Base-by-base conservation (phyloP, 2,329 filamentous ascomycete genomes). In the Aspergillaceae sp. region DNA sequence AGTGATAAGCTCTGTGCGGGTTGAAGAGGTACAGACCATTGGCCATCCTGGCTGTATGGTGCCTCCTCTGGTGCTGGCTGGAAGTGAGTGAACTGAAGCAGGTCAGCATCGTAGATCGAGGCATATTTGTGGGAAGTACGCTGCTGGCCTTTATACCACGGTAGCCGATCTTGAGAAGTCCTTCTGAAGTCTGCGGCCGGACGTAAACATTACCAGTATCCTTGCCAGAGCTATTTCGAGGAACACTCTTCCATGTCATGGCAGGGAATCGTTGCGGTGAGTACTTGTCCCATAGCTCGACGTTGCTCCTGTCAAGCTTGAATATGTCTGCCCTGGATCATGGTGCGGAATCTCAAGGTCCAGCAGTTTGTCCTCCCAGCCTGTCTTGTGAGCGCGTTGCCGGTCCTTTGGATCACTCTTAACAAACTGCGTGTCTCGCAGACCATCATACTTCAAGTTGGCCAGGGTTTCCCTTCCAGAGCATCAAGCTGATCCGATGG, bases 261-360 rank as follows among this genome's bases (percentile, higher is more conserved):
- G 63, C 62, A 1, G 62, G 60, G 37, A 64, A 64, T 2, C 50
- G 50, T 37, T 64, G 57, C 0, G 62, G 61, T 1, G 61, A 62
- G 40, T 64, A 65, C 40, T 64, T 64, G 3, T 63, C 52, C 62
- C 62, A 64, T 7, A 65, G 51, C 0, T 48, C 43, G 4, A 35
- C 51, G 42, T 58, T 48, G 0, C 5, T 44, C 33, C 47, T 33
- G 30, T 59, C 55, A 38, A 63, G 59, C 41, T 57, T 60, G 40
- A 61, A 62, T 0, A 52, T 63, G 5, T n/a, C n/a, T n/a, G 56
- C 60, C 19, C 34, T 36, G n/a, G n/a, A 19, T 36, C n/a, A 19
- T 36, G n/a, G 5, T 46, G 29, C 4, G 49, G 47, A 5, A 55
- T 55, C 7, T 26, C 19, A 11, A 53, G 50, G 40, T 48, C 38